Conservation (phyloP, 2,329 filamentous ascomycete species). For the Blastomyces parvus region DNA sequence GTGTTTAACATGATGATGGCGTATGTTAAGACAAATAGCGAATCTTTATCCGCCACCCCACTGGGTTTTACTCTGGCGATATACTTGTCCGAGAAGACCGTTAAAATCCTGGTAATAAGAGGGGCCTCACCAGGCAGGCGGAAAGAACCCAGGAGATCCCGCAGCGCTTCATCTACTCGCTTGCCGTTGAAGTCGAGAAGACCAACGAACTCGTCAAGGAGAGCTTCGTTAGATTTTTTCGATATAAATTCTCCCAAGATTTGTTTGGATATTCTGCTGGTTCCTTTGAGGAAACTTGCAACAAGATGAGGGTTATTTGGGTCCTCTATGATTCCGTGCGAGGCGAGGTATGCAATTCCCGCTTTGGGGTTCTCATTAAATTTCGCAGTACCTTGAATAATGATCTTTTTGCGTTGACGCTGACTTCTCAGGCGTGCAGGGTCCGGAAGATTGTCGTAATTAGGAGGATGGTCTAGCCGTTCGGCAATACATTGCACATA, state of each 20-base stretch:
- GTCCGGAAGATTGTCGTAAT: conserved; percentile 57
- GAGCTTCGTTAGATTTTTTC: conserved; percentile 77
- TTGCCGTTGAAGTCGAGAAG: conserved; percentile 82
- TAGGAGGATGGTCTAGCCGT: conserved; percentile 62
- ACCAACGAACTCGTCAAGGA: conserved; percentile 73
- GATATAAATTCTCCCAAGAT: conserved; percentile 86
- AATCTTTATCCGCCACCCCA: conserved; percentile 73
- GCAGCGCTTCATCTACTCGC: conserved; percentile 79
- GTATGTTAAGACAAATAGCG: conserved; percentile 83
- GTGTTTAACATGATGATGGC: conserved; percentile 97
- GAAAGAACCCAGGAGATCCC: conserved; percentile 81
- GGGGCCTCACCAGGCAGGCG: conserved; percentile 86
- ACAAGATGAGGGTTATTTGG: conserved; percentile 64
- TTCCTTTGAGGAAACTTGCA: conserved; percentile 79
- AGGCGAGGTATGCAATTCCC: conserved; percentile 74
- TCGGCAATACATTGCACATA: conserved; percentile 90
- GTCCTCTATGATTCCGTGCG: conserved; percentile 75
- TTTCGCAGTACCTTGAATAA: conserved; percentile 76
- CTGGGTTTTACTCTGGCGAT: conserved; percentile 59
- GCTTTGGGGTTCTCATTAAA: conserved; percentile 94
- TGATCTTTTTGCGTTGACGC: conserved; percentile 71
- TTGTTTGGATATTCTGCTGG: conserved; percentile 80
- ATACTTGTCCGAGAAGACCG: conserved; percentile 78
- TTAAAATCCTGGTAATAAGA: conserved; percentile 87
- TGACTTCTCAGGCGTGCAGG: conserved; percentile 57